Base-by-base conservation (phyloP, 257 asterid species). In the Solanum clarkiae region DNA sequence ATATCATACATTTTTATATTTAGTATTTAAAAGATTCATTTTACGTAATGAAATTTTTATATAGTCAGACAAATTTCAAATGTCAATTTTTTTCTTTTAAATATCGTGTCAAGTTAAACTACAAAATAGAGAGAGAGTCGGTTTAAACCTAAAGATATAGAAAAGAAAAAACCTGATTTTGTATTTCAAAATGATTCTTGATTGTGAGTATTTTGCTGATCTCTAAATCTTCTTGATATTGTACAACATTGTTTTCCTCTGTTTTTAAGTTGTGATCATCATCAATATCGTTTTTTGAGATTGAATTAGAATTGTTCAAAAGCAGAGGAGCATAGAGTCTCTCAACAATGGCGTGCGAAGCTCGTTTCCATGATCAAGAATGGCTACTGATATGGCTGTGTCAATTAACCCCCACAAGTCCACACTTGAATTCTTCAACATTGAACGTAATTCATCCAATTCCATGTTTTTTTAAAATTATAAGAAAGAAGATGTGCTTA, bases 361-460 rank as follows among this genome's bases (percentile, higher is more conserved):
- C 69, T 90, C 94, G 9, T 62, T 69, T 68, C 82, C 87, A 75
- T 90, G 88, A 88, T 92, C 94, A 57, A 79, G 47, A 20, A 88
- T 86, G 2, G 94, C 94, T 65, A 90, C 60, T 4, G 92, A 81
- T 29, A 92, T 88, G 0, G 92, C 85, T 91, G 90, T 88, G 40
- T 92, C 92, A n/a, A 92, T 90, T 90, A 90, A 89, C 1, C 86
- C 80, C 94, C 94, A 92, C 24, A 92, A 79, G 84, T 92, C 94
- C 44, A 90, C 36, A 17, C 91, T 91, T 1, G 94, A 92, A 72
- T 92, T 93, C 83, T 80, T 71, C 40, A 92, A 77, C 22, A 92
- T 86, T 9, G 88, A 89, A 45, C 92, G 94, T 54, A 92, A 89
- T 77, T 85, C 88, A 12, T 81, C 79, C 86, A 92, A 92, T 87